These are phyloP conservation scores for Fusarium virguliforme DNA, from an alignment of 2,329 filamentous ascomycete species.

Conservation along the genomic window DNA sequence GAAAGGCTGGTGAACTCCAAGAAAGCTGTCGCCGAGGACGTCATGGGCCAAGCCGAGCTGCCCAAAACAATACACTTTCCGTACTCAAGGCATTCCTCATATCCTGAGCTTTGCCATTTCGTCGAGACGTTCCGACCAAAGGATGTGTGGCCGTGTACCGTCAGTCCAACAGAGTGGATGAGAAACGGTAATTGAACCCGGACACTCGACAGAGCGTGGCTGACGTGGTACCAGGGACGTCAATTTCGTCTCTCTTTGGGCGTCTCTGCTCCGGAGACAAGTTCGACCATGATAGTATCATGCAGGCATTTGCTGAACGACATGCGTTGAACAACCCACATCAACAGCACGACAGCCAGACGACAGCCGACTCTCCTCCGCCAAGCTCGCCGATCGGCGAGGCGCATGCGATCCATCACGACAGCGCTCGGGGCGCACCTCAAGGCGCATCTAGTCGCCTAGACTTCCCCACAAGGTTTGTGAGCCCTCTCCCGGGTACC, in stretches of 20 bases:
- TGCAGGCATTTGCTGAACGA: slow-evolving; percentile 60
- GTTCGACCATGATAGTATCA: slow-evolving; percentile 78
- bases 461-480: neutral
- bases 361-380: slow-evolving; percentile 26
- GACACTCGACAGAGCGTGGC: neutral
- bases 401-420: neutral
- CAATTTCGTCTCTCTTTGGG: slow-evolving; percentile 81
- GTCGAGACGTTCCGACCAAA: slow-evolving; percentile 78
- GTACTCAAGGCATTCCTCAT: slow-evolving; percentile 92
- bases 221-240: slow-evolving; percentile 60
- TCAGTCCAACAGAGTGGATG: slow-evolving; percentile 75
- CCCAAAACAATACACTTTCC: slow-evolving; percentile 75
- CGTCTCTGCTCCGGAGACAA: slow-evolving; percentile 72
- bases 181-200: slow-evolving; percentile 59
- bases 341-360: slow-evolving; percentile 36
- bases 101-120: slow-evolving; percentile 82
- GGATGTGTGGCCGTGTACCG: slow-evolving; percentile 88
- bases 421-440: neutral
- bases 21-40: neutral
- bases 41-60: slow-evolving; percentile 46
- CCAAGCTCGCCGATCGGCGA: slow-evolving; percentile 24
- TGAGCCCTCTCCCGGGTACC: slow-evolving; percentile 27
- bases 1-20: slow-evolving; percentile 30
- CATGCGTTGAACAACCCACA: neutral
- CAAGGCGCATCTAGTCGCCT: neutral